These are phyloP conservation scores for Pseudogymnoascus sp. DNA, from an alignment of 2,329 filamentous ascomycete species.

Conservation along the genomic window DNA sequence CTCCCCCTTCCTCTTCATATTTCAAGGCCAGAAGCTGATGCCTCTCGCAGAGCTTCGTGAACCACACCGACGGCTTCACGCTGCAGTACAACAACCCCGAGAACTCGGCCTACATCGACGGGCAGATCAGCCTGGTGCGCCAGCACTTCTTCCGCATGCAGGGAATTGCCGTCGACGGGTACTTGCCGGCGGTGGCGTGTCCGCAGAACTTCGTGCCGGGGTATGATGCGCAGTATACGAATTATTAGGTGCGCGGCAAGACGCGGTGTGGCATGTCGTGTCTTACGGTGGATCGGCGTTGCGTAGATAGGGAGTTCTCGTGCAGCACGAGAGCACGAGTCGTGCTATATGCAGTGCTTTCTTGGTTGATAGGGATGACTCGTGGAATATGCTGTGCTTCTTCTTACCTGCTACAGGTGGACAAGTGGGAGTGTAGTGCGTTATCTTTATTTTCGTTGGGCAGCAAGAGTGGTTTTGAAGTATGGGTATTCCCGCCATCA, in stretches of 20 bases:
- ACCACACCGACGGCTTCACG: constrained; percentile 37
- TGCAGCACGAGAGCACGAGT: too few species aligned
- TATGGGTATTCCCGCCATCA: neutral
- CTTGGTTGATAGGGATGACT: neutral
- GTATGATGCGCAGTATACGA: constrained; percentile 19
- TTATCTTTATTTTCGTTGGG: constrained; percentile 7
- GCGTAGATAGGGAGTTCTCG: neutral
- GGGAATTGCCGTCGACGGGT: constrained; percentile 26
- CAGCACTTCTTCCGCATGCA: constrained; percentile 36
- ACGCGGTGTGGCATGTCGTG: neutral
- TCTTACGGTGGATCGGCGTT: neutral
- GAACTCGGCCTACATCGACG: constrained; percentile 31
- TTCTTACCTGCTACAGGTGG: neutral
- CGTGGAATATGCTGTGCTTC: neutral
- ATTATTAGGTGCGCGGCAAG: neutral
- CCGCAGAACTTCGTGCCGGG: constrained; percentile 24
- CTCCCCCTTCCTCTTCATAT: neutral
- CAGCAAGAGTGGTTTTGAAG: neutral
- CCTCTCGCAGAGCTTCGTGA: constrained; percentile 30
- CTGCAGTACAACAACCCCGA: constrained; percentile 37
- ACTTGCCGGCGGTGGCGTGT: constrained; percentile 33
- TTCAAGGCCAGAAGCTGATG: too few species aligned
- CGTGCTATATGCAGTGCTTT: neutral
- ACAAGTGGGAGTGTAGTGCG: neutral
- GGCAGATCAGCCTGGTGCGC: constrained; percentile 34